Evolutionary conservation across 2,329 filamentous ascomycete species (phyloP), one percentile per base, ranked within the genome.

Genomic region (Ascochyta viciae-villosae): DNA sequence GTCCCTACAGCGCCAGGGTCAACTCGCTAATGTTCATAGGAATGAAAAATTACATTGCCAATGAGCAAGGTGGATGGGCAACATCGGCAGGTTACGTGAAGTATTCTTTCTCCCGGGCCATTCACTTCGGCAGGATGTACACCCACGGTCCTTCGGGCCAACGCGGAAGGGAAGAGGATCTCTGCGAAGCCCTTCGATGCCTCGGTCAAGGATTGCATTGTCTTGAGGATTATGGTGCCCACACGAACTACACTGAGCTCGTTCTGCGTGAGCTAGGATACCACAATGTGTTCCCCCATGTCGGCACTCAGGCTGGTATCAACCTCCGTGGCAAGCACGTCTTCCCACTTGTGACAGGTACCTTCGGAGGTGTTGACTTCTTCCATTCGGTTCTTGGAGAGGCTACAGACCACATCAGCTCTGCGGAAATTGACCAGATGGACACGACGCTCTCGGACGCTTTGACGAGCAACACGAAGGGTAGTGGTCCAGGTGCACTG

Each of bases 41-140:
- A n/a, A 96, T 99, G 94, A 99, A 98, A 78, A 98, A 98, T 74
- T 99, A 99, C 76, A 98, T 99, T 64, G 88, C 94, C 57, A 98
- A 97, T 69, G 94, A 98, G 74, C 81, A 79, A 13, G 91, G 92
- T 4, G 84, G 86, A 37, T 97, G 93, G 90, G 91, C 93, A 1
- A 99, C 95, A 19, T 96, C 92, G 61, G 81, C 90, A 7, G 93
- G 90, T 35, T 97, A 94, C 69, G 83, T 96, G 57, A 76, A 74
- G 39, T 75, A 84, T 63, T 78, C 77, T 16, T 80, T 82, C 43
- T 72, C 77, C 23, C 75, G 80, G 47, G 76, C 75, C 22, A 82
- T 82, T 40, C 79, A 82, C 61, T 81, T 77, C 51, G 80, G 80
- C 8, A 70, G 80, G 22, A 57, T 80, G 56, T 82, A 80, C 60